Percentiles rank a stretch among this genome's conserved stretches.
phyloP scores from a whole-genome alignment of 2,329 filamentous ascomycete genomes.

The Talaromyces funiculosus region DNA sequence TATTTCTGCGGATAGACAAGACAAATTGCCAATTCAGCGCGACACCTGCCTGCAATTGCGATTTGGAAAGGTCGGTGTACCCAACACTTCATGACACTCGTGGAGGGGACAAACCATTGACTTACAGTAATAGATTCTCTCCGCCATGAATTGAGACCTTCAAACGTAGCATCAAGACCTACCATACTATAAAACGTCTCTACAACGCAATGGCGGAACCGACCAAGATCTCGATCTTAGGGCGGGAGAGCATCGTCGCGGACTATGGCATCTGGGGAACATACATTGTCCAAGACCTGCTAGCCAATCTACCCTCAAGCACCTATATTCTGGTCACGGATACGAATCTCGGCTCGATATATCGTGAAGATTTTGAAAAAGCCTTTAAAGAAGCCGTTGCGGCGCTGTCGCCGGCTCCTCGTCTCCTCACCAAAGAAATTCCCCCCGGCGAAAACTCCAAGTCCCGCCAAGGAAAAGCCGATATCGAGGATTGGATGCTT shows the following conservation, averaged over 20 bases:
- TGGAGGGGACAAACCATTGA: neutral
- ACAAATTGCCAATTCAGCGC: neutral
- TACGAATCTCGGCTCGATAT: slow-evolving; percentile 77
- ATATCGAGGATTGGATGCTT: slow-evolving; percentile 97
- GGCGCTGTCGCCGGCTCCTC: slow-evolving; percentile 47
- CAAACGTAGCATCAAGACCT: neutral
- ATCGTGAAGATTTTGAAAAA: slow-evolving; percentile 70
- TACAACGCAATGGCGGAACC: slow-evolving; percentile 35
- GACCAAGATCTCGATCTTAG: slow-evolving; percentile 71
- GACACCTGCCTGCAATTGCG: neutral
- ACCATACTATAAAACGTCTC: neutral
- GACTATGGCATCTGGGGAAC: slow-evolving; percentile 84
- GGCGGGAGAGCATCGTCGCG: slow-evolving; percentile 83
- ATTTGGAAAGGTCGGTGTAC: neutral
- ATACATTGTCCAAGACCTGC: slow-evolving; percentile 74
- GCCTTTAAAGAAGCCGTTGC: slow-evolving; percentile 53
- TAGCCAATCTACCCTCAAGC: slow-evolving; percentile 70
- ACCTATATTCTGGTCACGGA: slow-evolving; percentile 97
- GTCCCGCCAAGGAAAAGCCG: slow-evolving; percentile 84
- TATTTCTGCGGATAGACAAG: neutral
- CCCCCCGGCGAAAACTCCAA: slow-evolving; percentile 92
- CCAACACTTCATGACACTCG: neutral
- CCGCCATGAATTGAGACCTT: slow-evolving; percentile 13
- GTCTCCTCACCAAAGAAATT: slow-evolving; percentile 79
- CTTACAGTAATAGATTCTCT: neutral